Evolutionary conservation across 2,329 filamentous ascomycete genomes (phyloP).

Genomic region (Tolypocladium guangdongense): DNA sequence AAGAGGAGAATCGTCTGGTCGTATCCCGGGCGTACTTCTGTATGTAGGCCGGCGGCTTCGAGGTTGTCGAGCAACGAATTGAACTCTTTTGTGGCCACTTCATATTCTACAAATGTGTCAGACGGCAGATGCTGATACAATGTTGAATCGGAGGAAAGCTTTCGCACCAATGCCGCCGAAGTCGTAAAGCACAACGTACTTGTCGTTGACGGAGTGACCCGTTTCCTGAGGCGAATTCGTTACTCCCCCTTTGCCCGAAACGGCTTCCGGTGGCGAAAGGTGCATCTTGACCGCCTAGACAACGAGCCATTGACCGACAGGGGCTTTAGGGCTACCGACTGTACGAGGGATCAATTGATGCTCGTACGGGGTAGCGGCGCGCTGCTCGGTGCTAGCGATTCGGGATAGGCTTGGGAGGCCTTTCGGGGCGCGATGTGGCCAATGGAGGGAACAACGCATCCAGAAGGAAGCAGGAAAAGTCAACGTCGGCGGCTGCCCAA

Average conservation of each 20-base stretch:
- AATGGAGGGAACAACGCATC: not conserved
- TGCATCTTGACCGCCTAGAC: not conserved
- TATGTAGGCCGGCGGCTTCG: conserved; percentile 52
- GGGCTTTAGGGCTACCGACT: not conserved
- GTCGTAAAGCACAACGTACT: conserved; percentile 29
- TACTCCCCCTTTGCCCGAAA: no score
- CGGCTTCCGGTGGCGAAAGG: not conserved
- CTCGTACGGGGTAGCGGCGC: not conserved
- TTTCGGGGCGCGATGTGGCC: not conserved
- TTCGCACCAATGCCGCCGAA: conserved; percentile 22
- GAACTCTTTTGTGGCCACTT: conserved; percentile 22
- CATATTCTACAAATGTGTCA: conserved; percentile 15
- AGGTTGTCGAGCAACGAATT: conserved; percentile 45
- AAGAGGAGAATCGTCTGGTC: conserved; percentile 59
- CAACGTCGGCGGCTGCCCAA: not conserved
- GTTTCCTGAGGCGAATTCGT: not conserved
- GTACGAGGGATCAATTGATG: not conserved
- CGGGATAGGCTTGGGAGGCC: not conserved
- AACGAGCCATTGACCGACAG: not conserved
- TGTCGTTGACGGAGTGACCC: conserved; percentile 17
- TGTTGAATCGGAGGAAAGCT: not conserved
- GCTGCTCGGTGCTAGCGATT: not conserved
- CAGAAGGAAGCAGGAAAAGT: not conserved
- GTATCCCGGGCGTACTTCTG: conserved; percentile 60
- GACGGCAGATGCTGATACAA: not conserved